Evolutionary conservation across 495 filamentous ascomycete genomes (phyloP), one percentile per base, ranked within the genome.

Genomic region (Annulohypoxylon bovei): DNA sequence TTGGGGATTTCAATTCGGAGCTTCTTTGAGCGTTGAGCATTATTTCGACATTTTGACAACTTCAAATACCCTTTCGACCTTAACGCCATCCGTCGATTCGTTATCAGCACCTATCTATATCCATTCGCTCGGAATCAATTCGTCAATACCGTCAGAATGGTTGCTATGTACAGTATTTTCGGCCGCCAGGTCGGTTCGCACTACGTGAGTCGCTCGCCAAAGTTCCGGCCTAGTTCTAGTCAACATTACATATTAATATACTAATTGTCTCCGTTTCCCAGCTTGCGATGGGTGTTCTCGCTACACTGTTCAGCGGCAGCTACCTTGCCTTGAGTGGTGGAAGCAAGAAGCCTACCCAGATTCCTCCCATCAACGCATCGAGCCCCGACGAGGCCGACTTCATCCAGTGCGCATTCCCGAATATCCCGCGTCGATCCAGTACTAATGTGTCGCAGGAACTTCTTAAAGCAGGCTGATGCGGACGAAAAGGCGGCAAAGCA

Each of bases 301-400:
- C 85, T 75, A 80, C 88, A 27, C 74, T 90, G 20, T 89, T 91
- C 76, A 87, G 82, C 73, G 85, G 86, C 63, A 75, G 78, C 65
- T 88, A 80, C 53, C 70, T 86, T 58, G 80, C 86, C 30, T 76
- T 84, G 71, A 76, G 89, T 61, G 91, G 93, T 71, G 82, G 86
- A 74, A 87, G 87, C 80, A 88, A 89, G 81, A 81, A 89, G 80
- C 71, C 86, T 57, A 72, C 74, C 16, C 80, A 78, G 76, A 86
- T 87, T 64, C 95, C 95, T 62, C 92, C 93, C 27, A 93, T 97
- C 85, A 91, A 94, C 80, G 94, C 95, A 46, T 83, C 84, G 64
- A 94, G 89, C 83, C 90, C 93, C 77, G 95, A 98, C 77, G 95
- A 99, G 87, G 94, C 96, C 85, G 89, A 90, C 73, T 99, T 98